Base-by-base conservation (phyloP, 139 green algal genomes). In the Micractinium sp. region DNA sequence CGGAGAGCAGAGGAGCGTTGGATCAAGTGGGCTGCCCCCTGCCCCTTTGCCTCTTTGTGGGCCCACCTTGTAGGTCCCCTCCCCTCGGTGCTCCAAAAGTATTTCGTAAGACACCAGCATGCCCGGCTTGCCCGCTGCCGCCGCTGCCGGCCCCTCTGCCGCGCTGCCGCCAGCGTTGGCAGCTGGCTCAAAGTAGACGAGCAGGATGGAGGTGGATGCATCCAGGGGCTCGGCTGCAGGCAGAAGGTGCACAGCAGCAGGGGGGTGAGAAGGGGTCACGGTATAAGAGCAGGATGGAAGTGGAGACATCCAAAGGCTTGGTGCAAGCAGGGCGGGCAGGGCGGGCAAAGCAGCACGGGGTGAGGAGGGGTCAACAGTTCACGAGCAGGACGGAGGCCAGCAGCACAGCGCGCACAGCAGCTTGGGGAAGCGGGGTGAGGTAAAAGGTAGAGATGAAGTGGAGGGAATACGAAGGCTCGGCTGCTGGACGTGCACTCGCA, bases 151-250 rank as follows among this genome's bases (percentile, higher is more conserved):
- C 23, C 18, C 38, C 23, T 9, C 38, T 33, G 76, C 38, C 20
- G 35, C 23, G n/a, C 14, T n/a, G 53, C 13, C 31, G 47, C 41
- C 29, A 12, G 76, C 82, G 1, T 35, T 23, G 14, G 77, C 87
- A 7, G 14, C 35, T 0, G 82, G 41, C 47, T 89, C 71, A 38
- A 85, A 89, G 74, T 85, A 91, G 9, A 91, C 77, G 9, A 91
- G 56, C 23, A 91, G 67, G 79, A 92, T 85, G 33, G 56, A 92
- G 81, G 78, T 83, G 80, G 53, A 60, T 0, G 81, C 86, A 87
- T 92, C 80, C 69, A 92, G 38, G 39, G 86, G 80, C 73, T 92
- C 90, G 25, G 41, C 90, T 92, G 89, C 56, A 84, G 20, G 14
- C 13, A 15, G 31, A 2, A 23, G 67, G 23, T 29, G 27, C 20